Conservation (phyloP, 2,329 filamentous ascomycete genomes). For the Aspergillus calidoustus region DNA sequence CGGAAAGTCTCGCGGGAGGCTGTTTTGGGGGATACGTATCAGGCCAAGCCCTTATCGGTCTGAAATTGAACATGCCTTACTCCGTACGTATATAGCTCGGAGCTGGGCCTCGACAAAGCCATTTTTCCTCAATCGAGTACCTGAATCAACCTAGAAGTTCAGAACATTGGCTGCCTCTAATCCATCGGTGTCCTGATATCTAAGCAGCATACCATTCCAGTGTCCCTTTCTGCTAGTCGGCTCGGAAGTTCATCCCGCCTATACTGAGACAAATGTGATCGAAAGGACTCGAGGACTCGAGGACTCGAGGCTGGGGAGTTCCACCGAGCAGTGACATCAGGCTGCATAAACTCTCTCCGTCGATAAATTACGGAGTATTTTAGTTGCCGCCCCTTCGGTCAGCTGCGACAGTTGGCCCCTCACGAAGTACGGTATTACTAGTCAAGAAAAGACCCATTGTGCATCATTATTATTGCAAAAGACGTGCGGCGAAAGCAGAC, state of each 20-base stretch:
- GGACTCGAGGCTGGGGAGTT: constrained; percentile 2
- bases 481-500: neutral
- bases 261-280: constrained; percentile 5
- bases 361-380: constrained; percentile 9
- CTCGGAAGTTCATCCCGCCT: constrained; percentile 5
- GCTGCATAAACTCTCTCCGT: constrained; percentile 19
- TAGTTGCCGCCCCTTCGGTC: constrained; percentile 5
- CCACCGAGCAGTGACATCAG: constrained; percentile 26
- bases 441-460: neutral
- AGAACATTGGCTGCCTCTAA: neutral
- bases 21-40: neutral
- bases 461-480: neutral
- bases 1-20: neutral
- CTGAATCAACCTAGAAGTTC: neutral
- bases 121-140: neutral
- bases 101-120: neutral
- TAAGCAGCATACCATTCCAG: neutral
- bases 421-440: neutral
- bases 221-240: neutral
- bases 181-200: neutral
- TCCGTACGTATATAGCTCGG: neutral
- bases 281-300: neutral
- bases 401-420: neutral
- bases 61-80: neutral
- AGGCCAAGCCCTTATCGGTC: neutral